phyloP scores from a whole-genome alignment of 108 stramenopile genomes.

The Cyclostephanos invisitatus region DNA sequence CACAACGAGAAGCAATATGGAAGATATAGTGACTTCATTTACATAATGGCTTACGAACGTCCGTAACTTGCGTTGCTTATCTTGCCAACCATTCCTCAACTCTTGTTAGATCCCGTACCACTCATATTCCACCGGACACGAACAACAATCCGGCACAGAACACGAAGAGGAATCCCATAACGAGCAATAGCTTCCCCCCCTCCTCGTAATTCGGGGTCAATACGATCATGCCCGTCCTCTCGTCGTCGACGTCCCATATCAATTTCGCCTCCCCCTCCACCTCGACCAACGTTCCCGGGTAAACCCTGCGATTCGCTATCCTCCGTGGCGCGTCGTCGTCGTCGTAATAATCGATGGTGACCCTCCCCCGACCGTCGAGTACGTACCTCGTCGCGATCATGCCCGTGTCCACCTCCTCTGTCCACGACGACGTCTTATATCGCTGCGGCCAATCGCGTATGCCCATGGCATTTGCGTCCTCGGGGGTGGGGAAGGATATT shows the following conservation, averaged over 20 bases:
- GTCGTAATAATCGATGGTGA: conserved; percentile 40
- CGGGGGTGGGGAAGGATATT: conserved; percentile 55
- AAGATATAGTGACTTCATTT: no score
- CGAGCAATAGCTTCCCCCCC: conserved; percentile 53
- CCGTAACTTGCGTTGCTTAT: no score
- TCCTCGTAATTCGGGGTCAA: conserved; percentile 70
- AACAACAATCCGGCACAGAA: conserved; percentile 56
- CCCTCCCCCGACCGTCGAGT: conserved; percentile 54
- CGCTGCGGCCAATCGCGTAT: conserved; percentile 73
- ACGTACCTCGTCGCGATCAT: conserved; percentile 58
- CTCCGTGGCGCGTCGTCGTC: neutral
- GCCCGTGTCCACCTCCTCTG: conserved; percentile 34
- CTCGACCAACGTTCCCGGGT: conserved; percentile 65
- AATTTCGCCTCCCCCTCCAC: conserved; percentile 56
- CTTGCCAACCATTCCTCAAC: neutral
- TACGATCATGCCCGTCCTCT: conserved; percentile 57
- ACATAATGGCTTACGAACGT: no score
- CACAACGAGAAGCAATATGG: no score
- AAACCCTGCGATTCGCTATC: conserved; percentile 20
- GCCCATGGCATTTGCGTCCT: conserved; percentile 51
- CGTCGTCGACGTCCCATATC: conserved; percentile 52
- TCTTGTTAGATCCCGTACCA: no score
- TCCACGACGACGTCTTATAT: conserved; percentile 43
- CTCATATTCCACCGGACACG: conserved; percentile 33
- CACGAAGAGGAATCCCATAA: conserved; percentile 51